These are phyloP conservation scores for Plantago elongata DNA, from an alignment of 257 asterid genomes.

Conservation along the genomic window DNA sequence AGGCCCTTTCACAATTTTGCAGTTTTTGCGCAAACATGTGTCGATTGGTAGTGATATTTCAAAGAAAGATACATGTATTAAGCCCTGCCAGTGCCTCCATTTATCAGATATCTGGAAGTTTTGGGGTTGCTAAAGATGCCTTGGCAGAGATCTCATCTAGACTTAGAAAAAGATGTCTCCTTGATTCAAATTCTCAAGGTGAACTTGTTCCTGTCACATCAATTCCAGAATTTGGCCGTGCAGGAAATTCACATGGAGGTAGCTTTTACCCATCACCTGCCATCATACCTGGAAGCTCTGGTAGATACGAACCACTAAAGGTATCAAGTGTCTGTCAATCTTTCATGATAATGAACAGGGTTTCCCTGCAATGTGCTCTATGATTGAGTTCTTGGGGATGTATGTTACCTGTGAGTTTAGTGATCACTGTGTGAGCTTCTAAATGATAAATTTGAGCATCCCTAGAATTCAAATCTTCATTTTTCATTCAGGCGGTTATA, in stretches of 20 bases:
- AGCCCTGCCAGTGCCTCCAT: slow-evolving; percentile 17
- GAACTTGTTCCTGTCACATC: slow-evolving; percentile 47
- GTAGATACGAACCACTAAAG: slow-evolving; percentile 50
- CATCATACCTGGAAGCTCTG: slow-evolving; percentile 40
- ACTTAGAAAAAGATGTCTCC: slow-evolving; percentile 62
- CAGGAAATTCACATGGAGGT: slow-evolving; percentile 33
- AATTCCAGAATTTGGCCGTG: slow-evolving; percentile 43
- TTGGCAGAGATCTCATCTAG: slow-evolving; percentile 72
- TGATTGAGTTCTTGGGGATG: neutral
- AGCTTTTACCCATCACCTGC: slow-evolving; percentile 33
- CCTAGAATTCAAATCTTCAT: neutral
- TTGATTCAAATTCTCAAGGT: slow-evolving; percentile 44
- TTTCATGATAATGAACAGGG: neutral
- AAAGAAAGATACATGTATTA: neutral
- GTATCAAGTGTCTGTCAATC: slow-evolving; percentile 27
- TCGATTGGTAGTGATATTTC: slow-evolving; percentile 13
- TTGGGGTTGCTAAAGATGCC: slow-evolving; percentile 70
- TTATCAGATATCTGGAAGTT: slow-evolving; percentile 63
- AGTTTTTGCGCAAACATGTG: slow-evolving; percentile 11
- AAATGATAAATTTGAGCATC: neutral
- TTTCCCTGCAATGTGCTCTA: slow-evolving; percentile 1
- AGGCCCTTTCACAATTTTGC: slow-evolving; percentile 12
- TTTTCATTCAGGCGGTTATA: neutral
- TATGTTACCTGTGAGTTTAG: slow-evolving; percentile 4
- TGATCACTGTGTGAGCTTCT: slow-evolving; percentile 1